Evolutionary conservation across 345 rosid genomes (phyloP).

Genomic region (Camelina hispida): DNA sequence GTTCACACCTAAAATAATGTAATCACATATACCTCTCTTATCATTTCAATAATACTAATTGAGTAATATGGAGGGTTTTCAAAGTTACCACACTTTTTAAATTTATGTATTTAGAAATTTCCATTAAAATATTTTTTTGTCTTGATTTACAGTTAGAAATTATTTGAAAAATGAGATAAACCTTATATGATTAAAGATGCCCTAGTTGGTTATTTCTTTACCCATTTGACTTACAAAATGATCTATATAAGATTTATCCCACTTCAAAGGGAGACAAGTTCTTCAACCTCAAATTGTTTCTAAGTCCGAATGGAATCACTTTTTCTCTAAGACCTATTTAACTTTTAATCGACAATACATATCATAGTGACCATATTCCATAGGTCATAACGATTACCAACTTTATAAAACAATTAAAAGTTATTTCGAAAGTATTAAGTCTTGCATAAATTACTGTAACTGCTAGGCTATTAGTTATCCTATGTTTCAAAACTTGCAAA

Average conservation of each 20-base stretch:
- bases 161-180: not conserved
- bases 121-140: not conserved
- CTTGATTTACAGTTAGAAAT: not conserved
- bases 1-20: not conserved
- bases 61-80: not conserved
- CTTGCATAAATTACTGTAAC: not conserved
- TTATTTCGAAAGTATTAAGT: not conserved
- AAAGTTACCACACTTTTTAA: not conserved
- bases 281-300: too few species aligned
- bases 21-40: not conserved
- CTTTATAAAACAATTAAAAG: not conserved
- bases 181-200: not conserved
- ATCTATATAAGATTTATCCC: too few species aligned
- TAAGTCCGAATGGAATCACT: too few species aligned
- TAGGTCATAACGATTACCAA: not conserved
- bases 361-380: not conserved
- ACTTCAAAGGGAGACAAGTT: too few species aligned
- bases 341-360: too few species aligned
- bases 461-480: not conserved
- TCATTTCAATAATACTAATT: not conserved
- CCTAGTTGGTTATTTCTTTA: not conserved
- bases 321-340: too few species aligned
- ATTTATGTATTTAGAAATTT: too few species aligned
- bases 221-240: not conserved
- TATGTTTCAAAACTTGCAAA: not conserved